A percentile compares a stretch with the other conserved stretches of the same genome.
phyloP scores from a whole-genome alignment of 768 basidiomycete species.

The Chlorophyllum brunneum region DNA sequence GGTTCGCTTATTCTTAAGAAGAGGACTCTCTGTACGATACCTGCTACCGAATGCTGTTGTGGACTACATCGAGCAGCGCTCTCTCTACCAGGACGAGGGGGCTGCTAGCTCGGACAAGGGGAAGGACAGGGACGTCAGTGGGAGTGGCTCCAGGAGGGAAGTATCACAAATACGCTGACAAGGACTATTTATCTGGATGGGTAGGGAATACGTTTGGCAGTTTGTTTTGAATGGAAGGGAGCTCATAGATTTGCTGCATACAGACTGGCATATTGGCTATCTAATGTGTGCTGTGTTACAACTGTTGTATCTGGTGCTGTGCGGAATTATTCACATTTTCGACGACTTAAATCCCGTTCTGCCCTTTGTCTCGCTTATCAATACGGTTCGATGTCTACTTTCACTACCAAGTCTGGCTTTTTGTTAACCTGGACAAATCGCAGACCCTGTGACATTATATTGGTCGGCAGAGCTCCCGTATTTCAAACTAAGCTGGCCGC shows the following conservation, averaged over 20 bases:
- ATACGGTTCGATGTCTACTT: background rate
- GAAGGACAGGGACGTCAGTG: constrained; percentile 30
- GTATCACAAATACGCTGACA: constrained; percentile 15
- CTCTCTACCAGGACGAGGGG: constrained; percentile 67
- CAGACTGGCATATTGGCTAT: constrained; percentile 3
- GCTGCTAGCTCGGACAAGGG: constrained; percentile 27
- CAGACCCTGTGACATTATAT: background rate
- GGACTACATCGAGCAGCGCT: constrained; percentile 88
- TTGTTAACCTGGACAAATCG: background rate
- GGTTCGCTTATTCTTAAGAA: constrained; percentile 70
- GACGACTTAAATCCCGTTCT: background rate
- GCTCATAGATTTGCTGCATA: background rate
- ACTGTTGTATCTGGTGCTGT: background rate
- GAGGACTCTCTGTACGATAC: constrained; percentile 83
- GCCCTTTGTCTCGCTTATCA: background rate
- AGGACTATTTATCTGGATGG: constrained; percentile 6
- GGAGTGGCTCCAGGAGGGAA: constrained; percentile 27
- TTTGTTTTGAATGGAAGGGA: background rate
- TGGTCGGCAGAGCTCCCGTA: no score
- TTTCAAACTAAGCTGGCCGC: no score
- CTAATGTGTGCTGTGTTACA: constrained; percentile 5
- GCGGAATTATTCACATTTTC: background rate
- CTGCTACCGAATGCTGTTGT: constrained; percentile 88
- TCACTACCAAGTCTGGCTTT: background rate
- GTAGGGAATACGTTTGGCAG: constrained; percentile 2